Conservation (phyloP, 2,329 filamentous ascomycete species). For the Aspergillus persii region DNA sequence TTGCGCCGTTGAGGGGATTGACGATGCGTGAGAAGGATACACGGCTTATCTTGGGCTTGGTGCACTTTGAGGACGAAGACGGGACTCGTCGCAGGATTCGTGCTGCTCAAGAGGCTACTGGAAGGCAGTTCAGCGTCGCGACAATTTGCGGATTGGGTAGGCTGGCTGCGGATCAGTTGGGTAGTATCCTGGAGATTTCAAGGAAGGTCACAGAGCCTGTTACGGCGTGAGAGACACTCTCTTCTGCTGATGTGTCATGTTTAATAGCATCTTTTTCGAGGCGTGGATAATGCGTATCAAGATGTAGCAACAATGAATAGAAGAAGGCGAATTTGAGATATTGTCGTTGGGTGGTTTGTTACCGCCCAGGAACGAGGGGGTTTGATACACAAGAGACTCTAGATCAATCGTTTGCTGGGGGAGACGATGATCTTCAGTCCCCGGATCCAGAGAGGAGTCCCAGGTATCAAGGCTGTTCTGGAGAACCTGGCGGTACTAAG, state of each 20-base stretch:
- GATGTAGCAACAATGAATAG: too few species aligned
- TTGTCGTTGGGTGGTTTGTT: conserved; percentile 7
- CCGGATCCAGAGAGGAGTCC: conserved; percentile 13
- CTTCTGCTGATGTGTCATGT: too few species aligned
- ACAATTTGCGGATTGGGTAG: conserved; percentile 42
- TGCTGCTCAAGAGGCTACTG: conserved; percentile 30
- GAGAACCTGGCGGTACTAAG: conserved; percentile 14
- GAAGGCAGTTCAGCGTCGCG: conserved; percentile 37
- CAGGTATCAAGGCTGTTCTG: conserved; percentile 13
- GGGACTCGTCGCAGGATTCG: conserved; percentile 40
- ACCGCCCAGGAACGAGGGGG: conserved; percentile 18
- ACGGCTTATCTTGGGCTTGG: conserved; percentile 40
- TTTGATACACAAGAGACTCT: conserved; percentile 12
- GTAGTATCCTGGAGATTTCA: conserved; percentile 52
- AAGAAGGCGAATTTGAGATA: not conserved
- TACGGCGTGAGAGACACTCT: too few species aligned
- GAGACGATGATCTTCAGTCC: conserved; percentile 7
- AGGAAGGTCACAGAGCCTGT: not conserved
- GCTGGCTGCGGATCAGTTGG: conserved; percentile 19
- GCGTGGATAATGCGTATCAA: too few species aligned
- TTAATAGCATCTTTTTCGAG: too few species aligned
- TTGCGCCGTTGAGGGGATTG: conserved; percentile 38
- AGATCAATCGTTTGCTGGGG: conserved; percentile 14
- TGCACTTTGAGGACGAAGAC: conserved; percentile 40
- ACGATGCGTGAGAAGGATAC: conserved; percentile 11